Percentiles rank a stretch among this genome's conserved stretches.
Conservation (phyloP, 257 asterid species). For the Solanum chmielewskii region DNA sequence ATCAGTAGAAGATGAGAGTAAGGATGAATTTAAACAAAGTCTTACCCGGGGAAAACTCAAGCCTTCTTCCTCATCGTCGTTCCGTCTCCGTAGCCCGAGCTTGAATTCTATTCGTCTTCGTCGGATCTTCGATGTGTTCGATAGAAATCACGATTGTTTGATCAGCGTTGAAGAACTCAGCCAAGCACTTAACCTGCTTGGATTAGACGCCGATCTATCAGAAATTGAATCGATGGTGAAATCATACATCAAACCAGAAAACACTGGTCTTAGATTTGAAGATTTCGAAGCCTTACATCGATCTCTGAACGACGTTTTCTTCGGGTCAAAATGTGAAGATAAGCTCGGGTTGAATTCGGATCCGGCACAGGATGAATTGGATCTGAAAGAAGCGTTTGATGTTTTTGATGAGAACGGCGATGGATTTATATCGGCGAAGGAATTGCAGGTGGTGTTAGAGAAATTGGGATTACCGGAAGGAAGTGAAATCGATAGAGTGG, state of each 20-base stretch:
- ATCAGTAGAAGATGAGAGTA: background rate
- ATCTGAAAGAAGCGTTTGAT: slow-evolving; percentile 66
- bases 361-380: slow-evolving; percentile 29
- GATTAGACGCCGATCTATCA: slow-evolving; percentile 32
- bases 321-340: slow-evolving; percentile 7
- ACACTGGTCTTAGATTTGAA: slow-evolving; percentile 33
- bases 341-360: background rate
- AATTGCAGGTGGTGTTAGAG: slow-evolving; percentile 45
- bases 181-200: slow-evolving; percentile 49
- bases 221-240: slow-evolving; percentile 32
- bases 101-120: slow-evolving; percentile 68
- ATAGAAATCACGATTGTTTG: slow-evolving; percentile 48
- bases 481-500: slow-evolving; percentile 38
- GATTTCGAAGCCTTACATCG: slow-evolving; percentile 54
- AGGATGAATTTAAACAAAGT: background rate
- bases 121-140: slow-evolving; percentile 65
- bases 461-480: slow-evolving; percentile 60
- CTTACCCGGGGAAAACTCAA: background rate
- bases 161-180: slow-evolving; percentile 54
- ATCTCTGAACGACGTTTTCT: slow-evolving; percentile 34
- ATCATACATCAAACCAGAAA: slow-evolving; percentile 30
- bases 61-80: slow-evolving; percentile 15
- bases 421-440: slow-evolving; percentile 61
- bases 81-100: slow-evolving; percentile 61
- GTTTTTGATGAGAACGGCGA: slow-evolving; percentile 76